Percentiles rank a stretch among this genome's conserved stretches.
Conservation (phyloP, 2,329 filamentous ascomycete genomes). For the Exophiala bonariae region DNA sequence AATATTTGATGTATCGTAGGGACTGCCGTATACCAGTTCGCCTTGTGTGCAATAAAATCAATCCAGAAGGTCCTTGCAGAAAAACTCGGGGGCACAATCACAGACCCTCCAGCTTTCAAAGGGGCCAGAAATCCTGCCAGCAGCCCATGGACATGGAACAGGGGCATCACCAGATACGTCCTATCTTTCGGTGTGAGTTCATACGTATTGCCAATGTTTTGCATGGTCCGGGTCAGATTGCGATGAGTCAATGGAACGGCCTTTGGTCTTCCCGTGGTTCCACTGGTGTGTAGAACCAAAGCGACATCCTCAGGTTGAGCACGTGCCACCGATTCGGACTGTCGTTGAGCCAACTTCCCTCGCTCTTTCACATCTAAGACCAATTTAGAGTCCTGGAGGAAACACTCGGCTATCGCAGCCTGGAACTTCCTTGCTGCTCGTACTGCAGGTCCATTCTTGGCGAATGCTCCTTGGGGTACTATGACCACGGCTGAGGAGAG, state of each 20-base stretch:
- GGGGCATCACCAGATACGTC: conserved; percentile 84
- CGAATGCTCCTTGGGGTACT: conserved; percentile 70
- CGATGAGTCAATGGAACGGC: conserved; percentile 71
- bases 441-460: conserved; percentile 68
- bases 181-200: conserved; percentile 68
- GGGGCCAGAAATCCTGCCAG: conserved; percentile 79
- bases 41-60: conserved; percentile 70
- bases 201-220: conserved; percentile 79
- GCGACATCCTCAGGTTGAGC: conserved; percentile 77
- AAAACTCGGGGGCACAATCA: conserved; percentile 76
- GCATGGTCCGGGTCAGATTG: conserved; percentile 80
- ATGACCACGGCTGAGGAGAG: conserved; percentile 76
- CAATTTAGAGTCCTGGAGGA: conserved; percentile 72
- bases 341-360: conserved; percentile 59
- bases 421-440: conserved; percentile 76
- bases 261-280: conserved; percentile 82
- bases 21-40: conserved; percentile 93
- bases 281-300: conserved; percentile 79
- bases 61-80: conserved; percentile 81
- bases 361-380: conserved; percentile 75
- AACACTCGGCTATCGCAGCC: conserved; percentile 83
- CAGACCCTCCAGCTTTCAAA: conserved; percentile 72
- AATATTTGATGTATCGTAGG: conserved; percentile 90
- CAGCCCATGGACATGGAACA: conserved; percentile 89
- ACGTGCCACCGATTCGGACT: conserved; percentile 46